These are phyloP conservation scores for Elsinoe necatrix DNA, from an alignment of 2,329 filamentous ascomycete genomes.

Conservation along the genomic window DNA sequence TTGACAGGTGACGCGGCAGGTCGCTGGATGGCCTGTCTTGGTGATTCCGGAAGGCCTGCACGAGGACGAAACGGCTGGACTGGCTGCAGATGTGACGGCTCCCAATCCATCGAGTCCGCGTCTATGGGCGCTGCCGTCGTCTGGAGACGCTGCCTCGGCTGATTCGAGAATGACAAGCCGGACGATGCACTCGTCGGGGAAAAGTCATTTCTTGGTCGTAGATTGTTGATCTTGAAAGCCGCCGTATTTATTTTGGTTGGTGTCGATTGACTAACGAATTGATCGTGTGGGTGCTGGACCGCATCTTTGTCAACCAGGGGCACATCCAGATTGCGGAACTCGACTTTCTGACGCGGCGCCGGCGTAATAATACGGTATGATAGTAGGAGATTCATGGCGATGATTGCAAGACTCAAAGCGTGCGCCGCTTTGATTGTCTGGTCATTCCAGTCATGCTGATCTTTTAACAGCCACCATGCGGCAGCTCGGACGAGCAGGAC, in stretches of 20 bases:
- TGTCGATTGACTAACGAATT: conserved; percentile 26
- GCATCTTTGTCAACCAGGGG: conserved; percentile 17
- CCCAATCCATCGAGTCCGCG: conserved; percentile 65
- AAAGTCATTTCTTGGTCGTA: conserved; percentile 23
- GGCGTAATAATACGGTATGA: conserved; percentile 16
- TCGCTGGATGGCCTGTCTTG: conserved; percentile 1
- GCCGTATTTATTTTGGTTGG: not conserved
- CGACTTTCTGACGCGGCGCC: conserved; percentile 12
- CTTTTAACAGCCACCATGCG: conserved; percentile 27
- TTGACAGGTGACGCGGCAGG: conserved; percentile 22
- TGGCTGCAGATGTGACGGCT: conserved; percentile 34
- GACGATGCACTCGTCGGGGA: not conserved
- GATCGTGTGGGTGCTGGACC: conserved; percentile 30
- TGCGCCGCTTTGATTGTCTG: conserved; percentile 42
- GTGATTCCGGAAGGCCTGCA: not conserved
- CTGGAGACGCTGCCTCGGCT: conserved; percentile 18
- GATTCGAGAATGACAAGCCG: conserved; percentile 16
- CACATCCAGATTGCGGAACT: conserved; percentile 14
- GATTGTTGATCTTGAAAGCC: conserved; percentile 30
- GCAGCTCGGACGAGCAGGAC: conserved; percentile 49
- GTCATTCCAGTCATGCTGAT: conserved; percentile 15
- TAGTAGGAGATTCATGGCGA: conserved; percentile 31
- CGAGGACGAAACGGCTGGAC: not conserved
- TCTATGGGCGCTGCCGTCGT: conserved; percentile 19
- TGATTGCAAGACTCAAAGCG: conserved; percentile 45